Conservation (phyloP, 2,329 filamentous ascomycete genomes). For the Arthrinium phaeospermum region DNA sequence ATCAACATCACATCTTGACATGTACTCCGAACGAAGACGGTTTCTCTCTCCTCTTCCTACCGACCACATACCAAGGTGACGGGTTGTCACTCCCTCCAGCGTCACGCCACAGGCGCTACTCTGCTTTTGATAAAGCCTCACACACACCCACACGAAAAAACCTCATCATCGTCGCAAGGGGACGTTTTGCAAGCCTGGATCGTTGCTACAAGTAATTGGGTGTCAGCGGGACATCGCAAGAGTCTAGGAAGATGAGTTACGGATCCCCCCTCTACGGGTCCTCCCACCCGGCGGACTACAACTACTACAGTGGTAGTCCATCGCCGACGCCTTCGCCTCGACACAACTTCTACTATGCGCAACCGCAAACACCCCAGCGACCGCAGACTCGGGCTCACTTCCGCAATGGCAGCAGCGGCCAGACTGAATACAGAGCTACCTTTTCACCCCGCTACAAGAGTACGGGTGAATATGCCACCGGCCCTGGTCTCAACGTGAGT, state of each 20-base stretch:
- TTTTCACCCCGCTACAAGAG: slow-evolving; percentile 68
- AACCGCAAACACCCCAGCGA: slow-evolving; percentile 54
- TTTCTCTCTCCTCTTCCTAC: slow-evolving; percentile 61
- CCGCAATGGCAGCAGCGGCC: slow-evolving; percentile 49
- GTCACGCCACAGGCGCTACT: slow-evolving; percentile 54
- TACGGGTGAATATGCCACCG: slow-evolving; percentile 67
- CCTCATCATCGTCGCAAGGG: slow-evolving; percentile 21
- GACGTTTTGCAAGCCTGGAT: slow-evolving; percentile 26
- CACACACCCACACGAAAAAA: slow-evolving; percentile 26
- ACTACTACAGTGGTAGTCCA: slow-evolving; percentile 58
- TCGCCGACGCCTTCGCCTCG: slow-evolving; percentile 64
- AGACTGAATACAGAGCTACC: slow-evolving; percentile 50
- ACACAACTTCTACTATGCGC: slow-evolving; percentile 49
- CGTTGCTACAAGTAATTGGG: slow-evolving; percentile 28
- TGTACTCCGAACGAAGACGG: slow-evolving; percentile 63
- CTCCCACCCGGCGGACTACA: slow-evolving; percentile 50
- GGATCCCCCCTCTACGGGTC: slow-evolving; percentile 51
- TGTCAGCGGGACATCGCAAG: slow-evolving; percentile 42
- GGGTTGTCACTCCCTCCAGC: slow-evolving; percentile 51
- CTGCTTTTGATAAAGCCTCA: slow-evolving; percentile 27
- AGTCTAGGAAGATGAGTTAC: slow-evolving; percentile 47
- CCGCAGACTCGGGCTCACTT: slow-evolving; percentile 60
- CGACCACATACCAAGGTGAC: slow-evolving; percentile 69
- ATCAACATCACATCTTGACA: slow-evolving; percentile 49
- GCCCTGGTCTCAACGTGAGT: slow-evolving; percentile 64